phyloP scores from a whole-genome alignment of 495 filamentous ascomycete species.

The Rhypophila decipiens region DNA sequence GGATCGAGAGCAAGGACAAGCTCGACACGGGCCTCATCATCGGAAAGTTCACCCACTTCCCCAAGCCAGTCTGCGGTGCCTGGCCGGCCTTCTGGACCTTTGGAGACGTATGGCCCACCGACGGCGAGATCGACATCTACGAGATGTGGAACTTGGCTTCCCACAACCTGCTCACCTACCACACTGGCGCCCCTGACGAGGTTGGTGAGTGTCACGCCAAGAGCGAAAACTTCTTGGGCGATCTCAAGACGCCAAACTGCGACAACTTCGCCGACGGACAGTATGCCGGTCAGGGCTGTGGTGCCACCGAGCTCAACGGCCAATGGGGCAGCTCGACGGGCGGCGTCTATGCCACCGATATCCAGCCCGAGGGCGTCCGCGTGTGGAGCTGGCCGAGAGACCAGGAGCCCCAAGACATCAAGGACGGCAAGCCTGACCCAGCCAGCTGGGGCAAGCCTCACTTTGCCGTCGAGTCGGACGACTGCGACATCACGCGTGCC shows the following conservation, averaged over 20 bases:
- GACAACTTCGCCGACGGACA: slow-evolving; percentile 33
- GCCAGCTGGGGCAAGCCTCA: slow-evolving; percentile 59
- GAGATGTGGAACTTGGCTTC: slow-evolving; percentile 68
- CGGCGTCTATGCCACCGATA: slow-evolving; percentile 70
- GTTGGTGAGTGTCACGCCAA: slow-evolving; percentile 54
- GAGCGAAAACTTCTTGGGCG: slow-evolving; percentile 39
- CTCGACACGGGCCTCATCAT: slow-evolving; percentile 67
- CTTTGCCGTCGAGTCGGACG: slow-evolving; percentile 38
- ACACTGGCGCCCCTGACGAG: slow-evolving; percentile 55
- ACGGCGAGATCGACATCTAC: slow-evolving; percentile 86
- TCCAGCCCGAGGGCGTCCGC: slow-evolving; percentile 56
- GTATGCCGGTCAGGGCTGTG: slow-evolving; percentile 27
- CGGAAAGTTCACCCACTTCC: slow-evolving; percentile 67
- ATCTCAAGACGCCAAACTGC: slow-evolving; percentile 49
- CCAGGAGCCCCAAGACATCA: slow-evolving; percentile 38
- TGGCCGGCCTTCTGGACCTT: slow-evolving; percentile 65
- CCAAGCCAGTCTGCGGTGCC: slow-evolving; percentile 54
- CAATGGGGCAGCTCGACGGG: slow-evolving; percentile 57
- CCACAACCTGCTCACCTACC: slow-evolving; percentile 63
- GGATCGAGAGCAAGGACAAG: slow-evolving; percentile 57
- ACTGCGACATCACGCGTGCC: slow-evolving; percentile 37
- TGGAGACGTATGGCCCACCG: slow-evolving; percentile 66
- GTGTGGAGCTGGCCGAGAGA: slow-evolving; percentile 67
- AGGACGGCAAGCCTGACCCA: slow-evolving; percentile 55
- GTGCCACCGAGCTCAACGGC: slow-evolving; percentile 41